Base-by-base conservation (phyloP, 441 rosid genomes). In the Pelargonium fulgidum region DNA sequence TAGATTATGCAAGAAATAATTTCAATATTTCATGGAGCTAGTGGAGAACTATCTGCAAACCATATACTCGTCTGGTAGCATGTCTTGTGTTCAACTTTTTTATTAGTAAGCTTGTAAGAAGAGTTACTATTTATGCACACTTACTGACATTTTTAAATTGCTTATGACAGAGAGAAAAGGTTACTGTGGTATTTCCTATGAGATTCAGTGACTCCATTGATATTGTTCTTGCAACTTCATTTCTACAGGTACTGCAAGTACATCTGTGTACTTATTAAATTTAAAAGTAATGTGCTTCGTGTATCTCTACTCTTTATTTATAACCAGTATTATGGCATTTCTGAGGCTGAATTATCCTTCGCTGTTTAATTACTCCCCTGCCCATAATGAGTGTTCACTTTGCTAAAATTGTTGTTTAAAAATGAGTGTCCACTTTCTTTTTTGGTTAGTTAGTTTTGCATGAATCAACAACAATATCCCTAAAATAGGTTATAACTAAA, bases 151-250 rank as follows among this genome's bases (percentile, higher is more conserved):
- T 47, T 41, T 62, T 20, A 22, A n/a, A 41, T 45, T 72, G 67
- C 70, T 73, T 71, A 13, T 74, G 33, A 67, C 91, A 94, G 98
- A 88, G 78, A 59, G 97, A 92, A 47, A 94, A 81, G 87, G 96
- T 87, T 42, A 85, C 85, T 0, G 89, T 94, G 70, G 86, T 90
- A 13, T 90, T 81, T 81, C 98, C 98, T 56, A 92, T 94, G 99
- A 87, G 93, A 81, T 94, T 94, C 81, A 90, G 79, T 54, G 94
- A 94, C 79, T 80, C 92, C 54, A 78, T 90, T 3, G 98, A 92
- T 74, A 88, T 73, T 62, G 81, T 89, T 70, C 84, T 92, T 8
- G 98, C 96, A 42, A 85, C 98, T 76, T 94, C 97, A 64, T 92
- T 90, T 79, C 77, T 92, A 68, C 94, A 87, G 98, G 99, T 92